These are phyloP conservation scores for Cyclocybe cylindracea DNA, from an alignment of 768 basidiomycete species.

Conservation along the genomic window DNA sequence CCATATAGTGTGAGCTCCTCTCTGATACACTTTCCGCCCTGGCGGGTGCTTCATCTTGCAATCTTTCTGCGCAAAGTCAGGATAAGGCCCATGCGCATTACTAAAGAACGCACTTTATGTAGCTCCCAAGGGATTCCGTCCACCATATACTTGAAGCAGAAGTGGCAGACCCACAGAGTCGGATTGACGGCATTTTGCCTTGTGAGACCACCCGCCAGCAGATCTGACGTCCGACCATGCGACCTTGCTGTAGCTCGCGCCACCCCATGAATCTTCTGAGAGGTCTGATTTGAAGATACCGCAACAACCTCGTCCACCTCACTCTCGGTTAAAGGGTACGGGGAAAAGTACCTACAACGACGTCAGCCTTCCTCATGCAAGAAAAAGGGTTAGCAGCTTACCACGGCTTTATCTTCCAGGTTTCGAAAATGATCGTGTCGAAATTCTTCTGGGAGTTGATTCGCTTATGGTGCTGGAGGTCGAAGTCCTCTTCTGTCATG, in stretches of 20 bases:
- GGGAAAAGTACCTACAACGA: constrained; percentile 82
- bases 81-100: neutral
- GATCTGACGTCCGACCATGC: constrained; percentile 73
- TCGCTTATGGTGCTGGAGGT: constrained; percentile 66
- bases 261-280: constrained; percentile 49
- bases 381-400: constrained; percentile 34
- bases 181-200: constrained; percentile 50
- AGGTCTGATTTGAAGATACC: constrained; percentile 18
- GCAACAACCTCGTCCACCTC: constrained; percentile 55
- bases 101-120: constrained; percentile 52
- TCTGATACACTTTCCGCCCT: constrained; percentile 86
- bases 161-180: constrained; percentile 82
- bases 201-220: constrained; percentile 64
- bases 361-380: neutral
- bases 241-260: constrained; percentile 53
- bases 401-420: constrained; percentile 90
- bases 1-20: constrained; percentile 90
- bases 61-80: constrained; percentile 46
- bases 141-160: constrained; percentile 97
- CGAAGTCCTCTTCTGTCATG: constrained; percentile 71
- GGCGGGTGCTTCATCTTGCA: constrained; percentile 78
- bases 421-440: constrained; percentile 82
- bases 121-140: constrained; percentile 69
- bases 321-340: constrained; percentile 77
- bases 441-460: constrained; percentile 78